These are phyloP conservation scores for Jatropha podagrica DNA, from an alignment of 441 rosid genomes.

Conservation along the genomic window DNA sequence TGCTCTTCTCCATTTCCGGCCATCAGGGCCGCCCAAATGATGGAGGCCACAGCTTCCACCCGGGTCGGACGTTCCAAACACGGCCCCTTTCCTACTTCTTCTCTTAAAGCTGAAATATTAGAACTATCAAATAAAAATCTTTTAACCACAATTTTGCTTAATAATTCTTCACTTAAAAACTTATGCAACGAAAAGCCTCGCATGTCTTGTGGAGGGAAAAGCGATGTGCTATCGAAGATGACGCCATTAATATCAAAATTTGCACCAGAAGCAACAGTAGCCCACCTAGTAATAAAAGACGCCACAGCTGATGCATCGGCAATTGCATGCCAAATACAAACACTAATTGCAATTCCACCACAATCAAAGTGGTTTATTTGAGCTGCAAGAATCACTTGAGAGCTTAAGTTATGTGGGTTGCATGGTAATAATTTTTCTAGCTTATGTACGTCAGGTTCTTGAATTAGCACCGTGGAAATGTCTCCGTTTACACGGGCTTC, in stretches of 20 bases:
- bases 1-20: not conserved
- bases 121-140: conserved; percentile 30
- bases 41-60: conserved; percentile 33
- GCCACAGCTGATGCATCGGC: conserved; percentile 25
- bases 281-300: conserved; percentile 20
- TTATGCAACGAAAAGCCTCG: not conserved
- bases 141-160: conserved; percentile 12
- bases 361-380: conserved; percentile 28
- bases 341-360: conserved; percentile 32
- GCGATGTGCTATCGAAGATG: conserved; percentile 13
- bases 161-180: not conserved
- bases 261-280: not conserved
- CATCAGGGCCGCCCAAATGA: conserved; percentile 29
- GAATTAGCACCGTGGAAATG: conserved; percentile 17
- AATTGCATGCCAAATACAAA: conserved; percentile 18
- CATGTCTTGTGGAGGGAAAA: conserved; percentile 24
- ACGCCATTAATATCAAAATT: not conserved
- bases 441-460: conserved; percentile 6
- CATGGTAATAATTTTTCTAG: conserved; percentile 16
- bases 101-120: conserved; percentile 22
- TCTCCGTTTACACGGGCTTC: conserved; percentile 17
- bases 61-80: conserved; percentile 23
- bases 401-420: not conserved
- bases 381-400: not conserved
- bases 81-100: not conserved